Evolutionary conservation across 176 grass and related monocot species (phyloP).

Genomic region (Triticum timopheevii): DNA sequence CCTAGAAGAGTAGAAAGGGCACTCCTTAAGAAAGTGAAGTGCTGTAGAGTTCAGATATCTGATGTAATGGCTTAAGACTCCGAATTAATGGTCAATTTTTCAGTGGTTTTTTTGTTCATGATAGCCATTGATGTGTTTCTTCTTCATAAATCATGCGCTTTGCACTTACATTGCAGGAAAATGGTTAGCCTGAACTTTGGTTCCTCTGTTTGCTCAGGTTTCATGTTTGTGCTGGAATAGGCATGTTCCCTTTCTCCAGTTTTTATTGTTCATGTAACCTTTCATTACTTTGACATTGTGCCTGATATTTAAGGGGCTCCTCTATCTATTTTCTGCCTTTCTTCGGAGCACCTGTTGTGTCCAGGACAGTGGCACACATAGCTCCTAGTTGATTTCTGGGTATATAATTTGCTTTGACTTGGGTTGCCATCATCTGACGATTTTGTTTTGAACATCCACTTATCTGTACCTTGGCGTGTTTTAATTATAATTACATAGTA

Average conservation of each 20-base stretch:
- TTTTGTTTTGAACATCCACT: too few relatives aligned
- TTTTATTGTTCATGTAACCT: background rate
- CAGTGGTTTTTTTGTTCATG: background rate
- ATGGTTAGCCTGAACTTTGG: too few relatives aligned
- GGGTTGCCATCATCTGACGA: too few relatives aligned
- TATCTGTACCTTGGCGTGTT: too few relatives aligned
- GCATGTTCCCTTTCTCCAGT: too few relatives aligned
- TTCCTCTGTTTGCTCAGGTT: background rate
- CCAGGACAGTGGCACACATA: too few relatives aligned
- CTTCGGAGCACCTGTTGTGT: background rate
- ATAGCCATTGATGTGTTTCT: background rate
- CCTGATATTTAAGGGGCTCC: background rate
- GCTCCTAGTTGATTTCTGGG: too few relatives aligned
- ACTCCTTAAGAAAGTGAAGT: slow-evolving; percentile 19
- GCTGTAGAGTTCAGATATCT: background rate
- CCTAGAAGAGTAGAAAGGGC: slow-evolving; percentile 11
- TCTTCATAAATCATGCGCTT: background rate
- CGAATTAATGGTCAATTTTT: background rate
- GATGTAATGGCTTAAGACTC: background rate
- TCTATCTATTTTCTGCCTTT: background rate
- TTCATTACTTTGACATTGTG: background rate
- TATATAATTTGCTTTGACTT: too few relatives aligned
- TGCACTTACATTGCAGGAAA: background rate
- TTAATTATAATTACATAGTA: too few relatives aligned
- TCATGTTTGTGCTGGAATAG: too few relatives aligned